Conservation (phyloP, 2,329 filamentous ascomycete genomes). For the Botrytis pseudocinerea region DNA sequence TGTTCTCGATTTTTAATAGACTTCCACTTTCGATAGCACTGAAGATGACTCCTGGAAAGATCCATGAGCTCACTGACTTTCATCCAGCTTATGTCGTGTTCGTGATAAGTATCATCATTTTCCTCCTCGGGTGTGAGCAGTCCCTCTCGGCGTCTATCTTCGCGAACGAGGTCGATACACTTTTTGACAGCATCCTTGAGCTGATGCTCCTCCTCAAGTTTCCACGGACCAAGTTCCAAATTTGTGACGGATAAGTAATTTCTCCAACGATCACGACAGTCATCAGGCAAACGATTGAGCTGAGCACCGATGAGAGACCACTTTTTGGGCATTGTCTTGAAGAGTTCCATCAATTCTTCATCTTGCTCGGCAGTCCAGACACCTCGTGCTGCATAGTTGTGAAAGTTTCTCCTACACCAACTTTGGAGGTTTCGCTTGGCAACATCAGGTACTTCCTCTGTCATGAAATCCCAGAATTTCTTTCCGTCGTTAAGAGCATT, state of each 20-base stretch:
- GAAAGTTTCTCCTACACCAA: conserved; percentile 61
- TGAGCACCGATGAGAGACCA: conserved; percentile 64
- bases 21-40: conserved; percentile 70
- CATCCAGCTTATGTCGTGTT: conserved; percentile 64
- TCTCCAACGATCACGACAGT: conserved; percentile 69
- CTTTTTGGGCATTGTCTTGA: conserved; percentile 49
- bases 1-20: conserved; percentile 44
- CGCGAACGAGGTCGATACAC: conserved; percentile 52
- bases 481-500: conserved; percentile 36
- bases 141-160: conserved; percentile 35
- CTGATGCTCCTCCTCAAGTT: conserved; percentile 55
- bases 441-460: conserved; percentile 51
- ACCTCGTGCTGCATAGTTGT: conserved; percentile 63
- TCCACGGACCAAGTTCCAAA: conserved; percentile 57
- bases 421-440: conserved; percentile 56
- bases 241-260: conserved; percentile 63
- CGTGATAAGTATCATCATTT: conserved; percentile 42
- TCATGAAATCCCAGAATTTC: conserved; percentile 54
- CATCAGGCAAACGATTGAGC: conserved; percentile 64
- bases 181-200: conserved; percentile 51
- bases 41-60: conserved; percentile 61
- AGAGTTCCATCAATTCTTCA: conserved; percentile 50
- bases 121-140: conserved; percentile 38
- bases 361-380: conserved; percentile 62
- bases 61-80: conserved; percentile 63